phyloP scores from a whole-genome alignment of 495 filamentous ascomycete species.

The Penicillium canariense region DNA sequence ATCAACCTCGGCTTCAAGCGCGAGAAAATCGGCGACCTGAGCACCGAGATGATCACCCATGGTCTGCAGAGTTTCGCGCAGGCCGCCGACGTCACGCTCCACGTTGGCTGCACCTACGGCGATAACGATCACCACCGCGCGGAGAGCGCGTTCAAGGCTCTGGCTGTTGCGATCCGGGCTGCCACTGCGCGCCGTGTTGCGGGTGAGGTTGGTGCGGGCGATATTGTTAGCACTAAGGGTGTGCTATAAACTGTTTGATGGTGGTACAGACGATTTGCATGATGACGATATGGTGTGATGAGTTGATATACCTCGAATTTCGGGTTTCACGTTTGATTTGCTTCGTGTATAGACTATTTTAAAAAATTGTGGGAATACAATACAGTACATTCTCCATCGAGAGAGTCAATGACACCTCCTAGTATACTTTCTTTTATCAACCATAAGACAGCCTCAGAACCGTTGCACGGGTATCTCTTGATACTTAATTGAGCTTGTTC shows the following conservation, averaged over 20 bases:
- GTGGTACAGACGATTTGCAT: neutral
- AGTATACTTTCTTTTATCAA: too few species aligned
- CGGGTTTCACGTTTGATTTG: neutral
- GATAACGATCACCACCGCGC: conserved; percentile 95
- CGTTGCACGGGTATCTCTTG: too few species aligned
- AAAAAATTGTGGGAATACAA: neutral
- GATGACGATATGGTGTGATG: conserved; percentile 9
- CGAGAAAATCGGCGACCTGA: conserved; percentile 90
- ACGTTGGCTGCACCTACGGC: conserved; percentile 84
- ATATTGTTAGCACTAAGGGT: conserved; percentile 94
- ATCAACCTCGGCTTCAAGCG: conserved; percentile 76
- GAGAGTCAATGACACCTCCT: neutral
- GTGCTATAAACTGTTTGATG: conserved; percentile 50
- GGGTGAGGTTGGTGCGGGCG: conserved; percentile 75
- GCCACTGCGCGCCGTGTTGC: conserved; percentile 70
- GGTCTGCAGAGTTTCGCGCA: conserved; percentile 91
- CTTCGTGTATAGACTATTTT: conserved; percentile 2
- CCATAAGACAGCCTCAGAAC: too few species aligned
- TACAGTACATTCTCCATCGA: neutral
- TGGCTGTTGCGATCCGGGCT: conserved; percentile 77
- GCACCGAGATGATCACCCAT: conserved; percentile 96
- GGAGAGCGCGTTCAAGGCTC: conserved; percentile 95
- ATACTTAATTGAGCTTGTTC: too few species aligned
- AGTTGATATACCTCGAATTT: conserved; percentile 1
- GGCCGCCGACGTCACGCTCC: conserved; percentile 84